Evolutionary conservation across 2,329 filamentous ascomycete species (phyloP), one percentile per base, ranked within the genome.

Genomic region (Coniochaeta sp.): DNA sequence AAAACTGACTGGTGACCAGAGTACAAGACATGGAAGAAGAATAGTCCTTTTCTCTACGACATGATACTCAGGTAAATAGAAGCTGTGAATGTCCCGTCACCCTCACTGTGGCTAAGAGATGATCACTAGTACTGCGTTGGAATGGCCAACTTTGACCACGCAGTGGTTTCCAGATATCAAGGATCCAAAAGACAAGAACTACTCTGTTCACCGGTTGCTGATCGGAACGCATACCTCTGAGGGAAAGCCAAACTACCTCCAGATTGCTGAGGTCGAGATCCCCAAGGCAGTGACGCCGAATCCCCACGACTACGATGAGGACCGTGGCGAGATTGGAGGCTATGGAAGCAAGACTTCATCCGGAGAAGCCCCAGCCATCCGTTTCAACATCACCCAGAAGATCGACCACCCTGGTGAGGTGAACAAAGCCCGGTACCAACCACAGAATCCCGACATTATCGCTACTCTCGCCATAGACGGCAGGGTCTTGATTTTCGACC

Each of bases 1-100:
- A n/a, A 6, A 33, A 14, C 61, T 63, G 24, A 62, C 56, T 14
- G 19, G 19, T 19, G 44, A 57, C 31, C 68, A 92, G 95, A 99
- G 74, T 99, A 99, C 84, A 99, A 99, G 76, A 97, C 93, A 66
- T 99, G 95, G 95, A 99, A 99, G 83, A 99, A 99, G 81, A 99
- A 99, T 77, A 91, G 90, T 65, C 93, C 95, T 3, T 98, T 98
- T 72, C 89, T 99, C 68, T 99, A 99, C 75, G 95, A 99, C 74
- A 91, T 97, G 86, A 95, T 99, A 66, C 82, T 98, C 64, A 93
- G 87, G 87, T 87, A 74, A 66, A 65, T 59, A 52, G 14, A 26
- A 43, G 58, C 44, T 56, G 47, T 22, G 54, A 70, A 60, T 62
- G 14, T n/a, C 58, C n/a, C n/a, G 11, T 28, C 6, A 36, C 57